These are phyloP conservation scores for Martensiomyces pterosporus DNA, from an alignment of 192 early-diverging fungal genomes.

Conservation along the genomic window DNA sequence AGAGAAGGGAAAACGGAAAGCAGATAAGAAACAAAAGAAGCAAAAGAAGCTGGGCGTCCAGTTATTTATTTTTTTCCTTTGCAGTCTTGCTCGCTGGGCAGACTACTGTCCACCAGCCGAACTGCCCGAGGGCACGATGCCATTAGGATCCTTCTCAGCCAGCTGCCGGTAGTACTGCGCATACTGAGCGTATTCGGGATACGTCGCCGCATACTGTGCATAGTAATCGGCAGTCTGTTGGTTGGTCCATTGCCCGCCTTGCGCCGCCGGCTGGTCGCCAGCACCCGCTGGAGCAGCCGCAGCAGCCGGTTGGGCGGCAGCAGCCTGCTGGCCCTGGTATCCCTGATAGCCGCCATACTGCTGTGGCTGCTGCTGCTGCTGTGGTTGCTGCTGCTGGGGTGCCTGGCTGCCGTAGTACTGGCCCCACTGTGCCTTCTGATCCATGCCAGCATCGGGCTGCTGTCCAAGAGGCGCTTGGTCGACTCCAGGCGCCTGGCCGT, in stretches of 20 bases:
- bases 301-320: background rate
- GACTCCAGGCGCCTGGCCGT: too few species aligned
- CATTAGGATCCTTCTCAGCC: constrained; percentile 46
- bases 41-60: background rate
- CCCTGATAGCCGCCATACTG: background rate
- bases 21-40: too few species aligned
- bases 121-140: constrained; percentile 40
- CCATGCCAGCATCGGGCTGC: too few species aligned
- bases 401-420: background rate
- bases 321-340: background rate
- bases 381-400: constrained; percentile 15
- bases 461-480: too few species aligned
- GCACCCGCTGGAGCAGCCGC: constrained; percentile 1
- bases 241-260: constrained; percentile 38
- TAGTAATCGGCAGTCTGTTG: constrained; percentile 48
- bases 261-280: constrained; percentile 14
- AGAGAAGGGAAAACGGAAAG: too few species aligned
- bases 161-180: constrained; percentile 48
- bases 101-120: too few species aligned
- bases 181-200: constrained; percentile 49
- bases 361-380: constrained; percentile 18
- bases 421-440: background rate
- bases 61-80: background rate
- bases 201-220: constrained; percentile 37
- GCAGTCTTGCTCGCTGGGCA: background rate